phyloP scores from a whole-genome alignment of 805 yeast genomes.

The Starmerella vaccinii region DNA sequence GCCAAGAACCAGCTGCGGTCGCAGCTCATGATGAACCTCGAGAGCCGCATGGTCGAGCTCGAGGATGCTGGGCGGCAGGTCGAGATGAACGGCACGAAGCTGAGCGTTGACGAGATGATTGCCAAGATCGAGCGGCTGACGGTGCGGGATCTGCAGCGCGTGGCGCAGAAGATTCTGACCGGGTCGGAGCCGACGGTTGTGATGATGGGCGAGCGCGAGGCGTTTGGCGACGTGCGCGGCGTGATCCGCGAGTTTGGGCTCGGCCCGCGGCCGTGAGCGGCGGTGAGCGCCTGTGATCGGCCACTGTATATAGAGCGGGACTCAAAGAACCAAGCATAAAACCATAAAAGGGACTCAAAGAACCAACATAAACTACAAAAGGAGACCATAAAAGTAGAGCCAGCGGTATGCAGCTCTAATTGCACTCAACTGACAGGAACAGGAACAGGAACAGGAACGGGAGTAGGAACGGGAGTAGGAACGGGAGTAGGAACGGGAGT shows the following conservation, averaged over 20 bases:
- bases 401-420: no score
- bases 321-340: no score
- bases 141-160: slow-evolving; percentile 55
- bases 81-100: slow-evolving; percentile 66
- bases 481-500: no score
- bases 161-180: slow-evolving; percentile 65
- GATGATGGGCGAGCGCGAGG: slow-evolving; percentile 76
- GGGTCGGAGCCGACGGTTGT: slow-evolving; percentile 78
- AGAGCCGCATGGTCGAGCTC: slow-evolving; percentile 82
- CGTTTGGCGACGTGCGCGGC: slow-evolving; percentile 72
- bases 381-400: no score
- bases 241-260: slow-evolving; percentile 62
- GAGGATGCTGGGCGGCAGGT: slow-evolving; percentile 95
- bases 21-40: slow-evolving; percentile 83
- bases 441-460: no score
- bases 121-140: slow-evolving; percentile 59
- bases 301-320: neutral
- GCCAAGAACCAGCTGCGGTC: slow-evolving; percentile 89
- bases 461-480: no score
- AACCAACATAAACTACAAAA: no score
- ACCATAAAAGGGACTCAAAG: no score
- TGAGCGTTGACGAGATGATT: slow-evolving; percentile 75
- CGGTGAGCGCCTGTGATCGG: neutral
- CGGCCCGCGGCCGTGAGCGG: slow-evolving; percentile 36
- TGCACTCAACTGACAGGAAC: no score